Evolutionary conservation across 345 rosid genomes (phyloP).

Genomic region (Balakata baccata): DNA sequence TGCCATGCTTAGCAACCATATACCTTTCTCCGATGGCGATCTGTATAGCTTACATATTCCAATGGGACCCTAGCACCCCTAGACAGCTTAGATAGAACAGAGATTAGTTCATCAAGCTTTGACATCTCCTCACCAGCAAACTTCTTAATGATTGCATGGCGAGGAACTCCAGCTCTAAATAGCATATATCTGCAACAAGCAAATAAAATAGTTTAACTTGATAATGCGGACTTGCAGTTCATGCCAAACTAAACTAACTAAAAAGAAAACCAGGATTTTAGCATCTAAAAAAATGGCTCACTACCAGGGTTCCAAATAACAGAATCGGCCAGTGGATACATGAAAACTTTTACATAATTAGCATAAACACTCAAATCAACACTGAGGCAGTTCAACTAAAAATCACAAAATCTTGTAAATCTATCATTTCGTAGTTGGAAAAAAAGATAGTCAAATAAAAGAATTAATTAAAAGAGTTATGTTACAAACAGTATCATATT

Average conservation of each 20-base stretch:
- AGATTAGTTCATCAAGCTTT: slow-evolving; percentile 58
- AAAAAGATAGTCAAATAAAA: too few species aligned
- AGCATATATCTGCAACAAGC: slow-evolving; percentile 65
- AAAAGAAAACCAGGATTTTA: neutral
- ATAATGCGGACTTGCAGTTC: slow-evolving; percentile 8
- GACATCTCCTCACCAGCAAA: slow-evolving; percentile 83
- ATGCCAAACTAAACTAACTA: too few species aligned
- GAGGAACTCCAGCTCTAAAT: slow-evolving; percentile 88
- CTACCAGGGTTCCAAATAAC: too few species aligned
- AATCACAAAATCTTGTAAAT: too few species aligned
- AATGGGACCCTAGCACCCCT: slow-evolving; percentile 89
- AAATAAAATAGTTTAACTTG: neutral
- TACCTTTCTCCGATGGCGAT: slow-evolving; percentile 97
- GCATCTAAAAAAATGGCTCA: too few species aligned
- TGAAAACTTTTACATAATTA: too few species aligned
- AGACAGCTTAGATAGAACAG: slow-evolving; percentile 61
- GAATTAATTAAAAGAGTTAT: too few species aligned
- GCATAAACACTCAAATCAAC: too few species aligned
- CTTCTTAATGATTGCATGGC: slow-evolving; percentile 92
- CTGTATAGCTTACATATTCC: slow-evolving; percentile 73
- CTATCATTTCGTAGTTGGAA: too few species aligned
- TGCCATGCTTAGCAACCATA: neutral
- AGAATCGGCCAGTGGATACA: too few species aligned
- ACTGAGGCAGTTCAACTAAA: too few species aligned
- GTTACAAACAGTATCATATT: too few species aligned